These are phyloP conservation scores for Candida fluviatilis DNA, from an alignment of 805 yeast species.

Conservation along the genomic window DNA sequence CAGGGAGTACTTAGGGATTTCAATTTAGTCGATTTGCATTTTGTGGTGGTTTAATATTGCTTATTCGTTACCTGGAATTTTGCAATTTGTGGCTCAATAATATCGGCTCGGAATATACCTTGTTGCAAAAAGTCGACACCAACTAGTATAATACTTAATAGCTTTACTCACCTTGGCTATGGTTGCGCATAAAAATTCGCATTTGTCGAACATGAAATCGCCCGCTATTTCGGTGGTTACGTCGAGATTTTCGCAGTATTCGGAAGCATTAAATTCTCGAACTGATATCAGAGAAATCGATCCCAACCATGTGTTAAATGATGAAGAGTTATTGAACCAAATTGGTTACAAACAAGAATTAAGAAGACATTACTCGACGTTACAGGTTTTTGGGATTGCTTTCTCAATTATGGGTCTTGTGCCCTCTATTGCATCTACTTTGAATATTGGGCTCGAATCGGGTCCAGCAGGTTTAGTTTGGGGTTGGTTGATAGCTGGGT, in stretches of 20 bases:
- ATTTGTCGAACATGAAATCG: slow-evolving; percentile 1
- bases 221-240: slow-evolving; percentile 1
- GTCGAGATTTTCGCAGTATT: slow-evolving; percentile 1
- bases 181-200: too few relatives aligned
- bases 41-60: too few relatives aligned
- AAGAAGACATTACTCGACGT: slow-evolving; percentile 53
- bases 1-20: too few relatives aligned
- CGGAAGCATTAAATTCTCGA: slow-evolving; percentile 6
- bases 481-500: slow-evolving; percentile 66
- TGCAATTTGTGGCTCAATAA: too few relatives aligned
- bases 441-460: slow-evolving; percentile 50
- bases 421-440: slow-evolving; percentile 57
- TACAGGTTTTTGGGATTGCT: slow-evolving; percentile 68
- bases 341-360: slow-evolving; percentile 72
- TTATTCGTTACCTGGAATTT: too few relatives aligned
- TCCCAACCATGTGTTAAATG: slow-evolving; percentile 13
- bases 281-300: slow-evolving; percentile 19
- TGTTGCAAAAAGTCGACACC: too few relatives aligned
- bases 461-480: slow-evolving; percentile 66
- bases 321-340: slow-evolving; percentile 35
- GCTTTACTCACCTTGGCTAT: too few relatives aligned
- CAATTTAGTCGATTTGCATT: too few relatives aligned
- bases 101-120: too few relatives aligned
- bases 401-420: slow-evolving; percentile 69
- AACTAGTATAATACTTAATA: too few relatives aligned